Evolutionary conservation across 495 filamentous ascomycete species (phyloP).

Genomic region (Aspergillus carlsbadensis): DNA sequence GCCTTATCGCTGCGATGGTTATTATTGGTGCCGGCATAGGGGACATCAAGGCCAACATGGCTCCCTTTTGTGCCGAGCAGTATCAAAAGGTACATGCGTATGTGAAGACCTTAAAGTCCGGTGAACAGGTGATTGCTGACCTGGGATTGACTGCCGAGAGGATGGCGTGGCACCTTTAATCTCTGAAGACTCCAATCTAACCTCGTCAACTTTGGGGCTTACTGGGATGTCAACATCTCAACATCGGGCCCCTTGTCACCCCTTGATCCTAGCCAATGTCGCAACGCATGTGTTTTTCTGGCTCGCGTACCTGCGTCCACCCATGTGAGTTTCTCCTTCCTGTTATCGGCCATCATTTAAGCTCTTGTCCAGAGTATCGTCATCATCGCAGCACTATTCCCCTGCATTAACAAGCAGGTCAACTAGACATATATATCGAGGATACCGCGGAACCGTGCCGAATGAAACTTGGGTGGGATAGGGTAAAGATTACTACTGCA

Average conservation of each 20-base stretch:
- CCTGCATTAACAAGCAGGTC: slow-evolving; percentile 22
- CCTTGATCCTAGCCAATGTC: slow-evolving; percentile 28
- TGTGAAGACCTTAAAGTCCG: slow-evolving; percentile 40
- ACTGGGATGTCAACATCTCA: slow-evolving; percentile 34
- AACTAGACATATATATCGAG: slow-evolving; percentile 37
- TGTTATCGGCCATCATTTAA: not conserved
- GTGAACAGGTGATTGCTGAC: slow-evolving; percentile 62
- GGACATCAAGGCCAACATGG: slow-evolving; percentile 59
- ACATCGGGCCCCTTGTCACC: slow-evolving; percentile 47
- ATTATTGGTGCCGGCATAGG: slow-evolving; percentile 40
- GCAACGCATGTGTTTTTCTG: slow-evolving; percentile 56
- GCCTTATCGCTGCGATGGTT: slow-evolving; percentile 19
- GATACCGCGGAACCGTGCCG: no score
- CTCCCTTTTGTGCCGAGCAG: slow-evolving; percentile 50
- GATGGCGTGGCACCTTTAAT: slow-evolving; percentile 34
- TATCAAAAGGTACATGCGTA: slow-evolving; percentile 32
- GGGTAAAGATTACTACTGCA: no score
- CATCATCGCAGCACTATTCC: slow-evolving; percentile 7
- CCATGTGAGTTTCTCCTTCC: not conserved
- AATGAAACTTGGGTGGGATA: no score
- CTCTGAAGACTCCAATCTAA: no score
- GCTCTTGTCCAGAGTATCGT: slow-evolving; percentile 13
- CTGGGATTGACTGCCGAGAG: slow-evolving; percentile 51
- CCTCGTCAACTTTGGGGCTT: slow-evolving; percentile 17
- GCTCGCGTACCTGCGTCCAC: slow-evolving; percentile 54